Evolutionary conservation across 352 stramenopile species (phyloP).

Genomic region (Pythium coloratum): DNA sequence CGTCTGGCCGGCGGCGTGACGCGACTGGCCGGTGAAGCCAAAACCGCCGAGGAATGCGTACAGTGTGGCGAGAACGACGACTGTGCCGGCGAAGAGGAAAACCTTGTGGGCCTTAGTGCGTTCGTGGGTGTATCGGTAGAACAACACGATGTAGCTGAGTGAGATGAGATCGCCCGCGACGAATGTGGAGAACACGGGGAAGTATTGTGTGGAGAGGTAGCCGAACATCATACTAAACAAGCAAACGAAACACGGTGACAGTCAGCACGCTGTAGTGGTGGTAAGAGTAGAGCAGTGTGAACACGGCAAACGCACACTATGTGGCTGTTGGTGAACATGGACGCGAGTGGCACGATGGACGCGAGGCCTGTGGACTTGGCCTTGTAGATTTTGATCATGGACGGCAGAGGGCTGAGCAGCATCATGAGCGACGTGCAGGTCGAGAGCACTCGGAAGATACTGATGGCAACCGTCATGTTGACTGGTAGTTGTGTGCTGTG

Average conservation of each 20-base stretch:
- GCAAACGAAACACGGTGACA: slow-evolving; percentile 13
- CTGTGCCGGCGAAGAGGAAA: slow-evolving; percentile 19
- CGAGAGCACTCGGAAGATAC: slow-evolving; percentile 36
- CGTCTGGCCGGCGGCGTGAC: slow-evolving; percentile 29
- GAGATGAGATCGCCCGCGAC: slow-evolving; percentile 38
- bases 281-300: neutral
- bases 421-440: slow-evolving; percentile 37
- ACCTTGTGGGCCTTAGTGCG: slow-evolving; percentile 41
- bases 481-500: neutral
- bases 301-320: slow-evolving; percentile 22
- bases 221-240: slow-evolving; percentile 37
- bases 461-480: slow-evolving; percentile 37
- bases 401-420: slow-evolving; percentile 44
- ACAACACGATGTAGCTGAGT: slow-evolving; percentile 45
- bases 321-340: slow-evolving; percentile 43
- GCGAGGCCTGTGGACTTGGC: slow-evolving; percentile 37
- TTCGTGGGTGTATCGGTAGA: slow-evolving; percentile 49
- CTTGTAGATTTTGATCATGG: slow-evolving; percentile 33
- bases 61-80: slow-evolving; percentile 30
- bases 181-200: slow-evolving; percentile 50
- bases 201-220: slow-evolving; percentile 43
- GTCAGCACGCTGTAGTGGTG: slow-evolving; percentile 1
- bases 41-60: slow-evolving; percentile 45
- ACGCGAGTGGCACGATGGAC: slow-evolving; percentile 53
- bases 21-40: slow-evolving; percentile 34